A percentile compares a stretch with the other conserved stretches of the same genome.
These are phyloP conservation scores for Sergeia podlipaevii DNA, from an alignment of 208 protist species.

Conservation along the genomic window DNA sequence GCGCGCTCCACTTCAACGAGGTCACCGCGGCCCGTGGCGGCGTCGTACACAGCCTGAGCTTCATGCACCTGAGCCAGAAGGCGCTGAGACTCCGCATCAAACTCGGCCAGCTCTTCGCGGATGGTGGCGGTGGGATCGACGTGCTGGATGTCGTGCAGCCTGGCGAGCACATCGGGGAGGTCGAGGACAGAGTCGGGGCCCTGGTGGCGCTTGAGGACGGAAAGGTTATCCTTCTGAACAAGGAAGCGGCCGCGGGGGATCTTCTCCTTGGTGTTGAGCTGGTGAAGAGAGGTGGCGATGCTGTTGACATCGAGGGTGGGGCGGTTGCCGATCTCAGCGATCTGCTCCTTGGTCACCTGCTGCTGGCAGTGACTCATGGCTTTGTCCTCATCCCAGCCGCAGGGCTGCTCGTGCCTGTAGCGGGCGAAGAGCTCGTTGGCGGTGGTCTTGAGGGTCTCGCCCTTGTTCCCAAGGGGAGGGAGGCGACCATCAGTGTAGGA, in stretches of 20 bases:
- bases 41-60: constrained; percentile 38
- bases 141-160: constrained; percentile 70
- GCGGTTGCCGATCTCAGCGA: constrained; percentile 34
- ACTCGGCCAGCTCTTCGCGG: constrained; percentile 61
- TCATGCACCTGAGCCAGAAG: constrained; percentile 36
- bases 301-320: constrained; percentile 37
- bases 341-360: constrained; percentile 31
- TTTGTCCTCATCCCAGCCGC: constrained; percentile 66
- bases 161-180: constrained; percentile 41
- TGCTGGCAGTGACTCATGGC: constrained; percentile 66
- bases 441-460: constrained; percentile 22
- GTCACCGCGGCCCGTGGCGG: constrained; percentile 40
- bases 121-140: constrained; percentile 53
- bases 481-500: constrained; percentile 69
- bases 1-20: constrained; percentile 70
- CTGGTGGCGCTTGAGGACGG: constrained; percentile 40
- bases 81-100: constrained; percentile 33
- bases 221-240: constrained; percentile 56
- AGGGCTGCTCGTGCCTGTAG: constrained; percentile 65
- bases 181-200: constrained; percentile 29
- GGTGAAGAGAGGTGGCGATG: constrained; percentile 35
- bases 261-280: constrained; percentile 32
- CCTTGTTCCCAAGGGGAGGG: constrained; percentile 36
- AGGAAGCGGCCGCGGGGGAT: constrained; percentile 60
- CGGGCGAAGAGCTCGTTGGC: constrained; percentile 26